Evolutionary conservation across 352 stramenopile species (phyloP).

Genomic region (Globisporangium nunn): DNA sequence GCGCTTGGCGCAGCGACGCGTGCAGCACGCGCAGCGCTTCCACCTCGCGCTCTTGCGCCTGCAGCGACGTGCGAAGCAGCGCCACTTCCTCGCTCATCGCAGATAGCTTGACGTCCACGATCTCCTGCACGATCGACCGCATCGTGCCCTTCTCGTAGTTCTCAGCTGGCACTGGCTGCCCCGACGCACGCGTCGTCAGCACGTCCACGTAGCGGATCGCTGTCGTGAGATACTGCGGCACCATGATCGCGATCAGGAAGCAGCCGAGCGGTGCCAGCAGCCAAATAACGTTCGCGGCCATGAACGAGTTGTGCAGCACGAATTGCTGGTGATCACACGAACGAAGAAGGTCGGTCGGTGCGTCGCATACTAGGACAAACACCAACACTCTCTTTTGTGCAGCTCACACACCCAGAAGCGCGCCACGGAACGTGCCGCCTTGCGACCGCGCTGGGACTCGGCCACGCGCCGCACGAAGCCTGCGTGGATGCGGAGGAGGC

Average conservation of each 20-base stretch:
- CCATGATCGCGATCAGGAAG: slow-evolving; percentile 61
- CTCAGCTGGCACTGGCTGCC: slow-evolving; percentile 17
- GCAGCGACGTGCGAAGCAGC: slow-evolving; percentile 38
- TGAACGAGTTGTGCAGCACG: slow-evolving; percentile 60
- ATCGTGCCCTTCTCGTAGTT: slow-evolving; percentile 48
- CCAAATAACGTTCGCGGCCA: slow-evolving; percentile 70
- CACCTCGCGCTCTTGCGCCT: slow-evolving; percentile 50
- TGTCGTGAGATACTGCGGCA: slow-evolving; percentile 60
- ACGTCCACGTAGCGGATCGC: slow-evolving; percentile 67
- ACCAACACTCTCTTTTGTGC: too few relatives aligned
- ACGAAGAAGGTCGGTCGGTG: not conserved
- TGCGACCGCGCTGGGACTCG: slow-evolving; percentile 15
- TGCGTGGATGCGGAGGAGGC: not conserved
- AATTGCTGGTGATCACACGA: slow-evolving; percentile 14
- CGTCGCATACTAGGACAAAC: too few relatives aligned
- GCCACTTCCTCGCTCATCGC: slow-evolving; percentile 46
- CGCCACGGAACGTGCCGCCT: slow-evolving; percentile 17
- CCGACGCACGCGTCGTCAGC: slow-evolving; percentile 36
- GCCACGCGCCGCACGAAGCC: slow-evolving; percentile 5
- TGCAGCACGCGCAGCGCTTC: slow-evolving; percentile 50
- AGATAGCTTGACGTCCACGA: slow-evolving; percentile 61
- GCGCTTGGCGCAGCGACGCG: slow-evolving; percentile 41
- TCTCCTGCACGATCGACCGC: slow-evolving; percentile 54
- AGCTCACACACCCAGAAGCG: slow-evolving; percentile 30
- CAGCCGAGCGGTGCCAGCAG: slow-evolving; percentile 61